phyloP scores from a whole-genome alignment of 176 grass and related monocot species.

The Oryza rufipogon region DNA sequence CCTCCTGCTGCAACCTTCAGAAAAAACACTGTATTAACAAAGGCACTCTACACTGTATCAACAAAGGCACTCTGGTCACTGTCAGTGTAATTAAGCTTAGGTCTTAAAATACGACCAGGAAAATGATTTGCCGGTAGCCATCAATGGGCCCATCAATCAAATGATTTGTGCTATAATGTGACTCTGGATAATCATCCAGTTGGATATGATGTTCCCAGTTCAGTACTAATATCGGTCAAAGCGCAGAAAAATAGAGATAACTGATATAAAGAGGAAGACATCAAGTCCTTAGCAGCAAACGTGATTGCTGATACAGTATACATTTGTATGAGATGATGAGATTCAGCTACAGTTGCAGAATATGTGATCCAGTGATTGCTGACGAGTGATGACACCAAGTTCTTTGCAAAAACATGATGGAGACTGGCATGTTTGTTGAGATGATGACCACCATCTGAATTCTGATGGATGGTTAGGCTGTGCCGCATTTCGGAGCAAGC shows the following conservation, averaged over 20 bases:
- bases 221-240: slow-evolving; percentile 3
- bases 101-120: slow-evolving; percentile 29
- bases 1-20: background rate
- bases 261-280: slow-evolving; percentile 11
- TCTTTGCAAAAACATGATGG: slow-evolving; percentile 18
- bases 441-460: background rate
- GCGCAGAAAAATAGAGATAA: background rate
- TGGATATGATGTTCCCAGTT: background rate
- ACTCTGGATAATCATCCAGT: slow-evolving; percentile 7
- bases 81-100: background rate
- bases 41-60: background rate
- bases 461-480: background rate
- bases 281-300: background rate
- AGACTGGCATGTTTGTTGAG: slow-evolving; percentile 24
- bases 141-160: slow-evolving; percentile 23
- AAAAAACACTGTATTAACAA: background rate
- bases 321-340: background rate
- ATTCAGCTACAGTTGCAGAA: background rate
- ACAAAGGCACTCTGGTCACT: background rate
- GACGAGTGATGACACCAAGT: too few species aligned
- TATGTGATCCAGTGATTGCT: background rate
- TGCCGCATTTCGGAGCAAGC: slow-evolving; percentile 38
- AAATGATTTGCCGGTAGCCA: slow-evolving; percentile 34
- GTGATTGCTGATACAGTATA: background rate
- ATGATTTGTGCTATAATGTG: slow-evolving; percentile 21